Base-by-base conservation (phyloP, 2,329 filamentous ascomycete species). In the Fusarium redolens region DNA sequence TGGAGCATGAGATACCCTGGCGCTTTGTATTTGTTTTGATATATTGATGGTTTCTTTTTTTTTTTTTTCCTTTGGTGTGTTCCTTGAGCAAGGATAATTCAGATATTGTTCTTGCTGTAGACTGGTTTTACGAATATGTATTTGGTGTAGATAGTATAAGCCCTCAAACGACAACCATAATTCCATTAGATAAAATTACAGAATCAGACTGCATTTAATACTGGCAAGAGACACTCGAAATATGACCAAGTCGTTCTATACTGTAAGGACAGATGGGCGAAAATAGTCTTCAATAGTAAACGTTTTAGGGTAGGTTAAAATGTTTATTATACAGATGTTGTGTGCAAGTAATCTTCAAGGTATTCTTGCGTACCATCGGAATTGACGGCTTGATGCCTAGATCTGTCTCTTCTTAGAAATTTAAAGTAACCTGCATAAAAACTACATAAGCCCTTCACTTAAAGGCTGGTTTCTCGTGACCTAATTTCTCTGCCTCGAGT, bases 1-100 rank as follows among this genome's bases (percentile, higher is more conserved):
- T 61, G 43, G 45, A 60, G 35, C 44, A 62, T 55, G 50, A 57
- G 54, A 73, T 72, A 72, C 69, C 69, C 69, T 41, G 61, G 65
- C 33, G 59, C 35, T 59, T 28, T 40, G 25, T 48, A 44, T 15
- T 45, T 40, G 44, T 25, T 52, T 40, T 44, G 22, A n/a, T 45
- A 55, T 18, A 41, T 45, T 61, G 17, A n/a, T n/a, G 20, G n/a
- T 61, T 56, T 47, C 3, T 43, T 22, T 61, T 56, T 47, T 2
- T 43, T n/a, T 30, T 48, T 58, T 31, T 41, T 35, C 25, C 40
- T 15, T 33, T 33, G 30, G n/a, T 11, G 30, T 57, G 20, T 56
- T 61, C 28, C 12, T 50, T 17, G 15, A 15, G 35, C 38, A 25
- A 13, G 9, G 6, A 28, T n/a, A 28, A 54, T 14, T 33, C 8